A percentile compares a stretch with the other conserved stretches of the same genome.
phyloP scores from a whole-genome alignment of 2,329 filamentous ascomycete genomes.

The Rosellinia necatrix region DNA sequence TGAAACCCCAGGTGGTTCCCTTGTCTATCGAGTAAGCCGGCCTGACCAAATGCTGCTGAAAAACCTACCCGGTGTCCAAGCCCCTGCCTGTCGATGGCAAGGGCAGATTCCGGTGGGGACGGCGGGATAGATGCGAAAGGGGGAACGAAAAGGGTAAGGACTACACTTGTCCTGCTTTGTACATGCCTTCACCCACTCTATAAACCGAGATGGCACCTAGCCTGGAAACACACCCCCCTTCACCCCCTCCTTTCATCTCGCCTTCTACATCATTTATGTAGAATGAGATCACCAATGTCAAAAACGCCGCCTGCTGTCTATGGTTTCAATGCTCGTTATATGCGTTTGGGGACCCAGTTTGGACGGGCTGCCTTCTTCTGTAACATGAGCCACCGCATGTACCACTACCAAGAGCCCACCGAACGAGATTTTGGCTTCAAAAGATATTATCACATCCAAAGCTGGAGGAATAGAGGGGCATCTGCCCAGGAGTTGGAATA shows the following conservation, averaged over 20 bases:
- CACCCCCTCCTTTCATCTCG: background rate
- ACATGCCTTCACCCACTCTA: background rate
- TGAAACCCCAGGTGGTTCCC: background rate
- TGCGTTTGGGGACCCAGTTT: background rate
- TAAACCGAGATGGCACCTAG: background rate
- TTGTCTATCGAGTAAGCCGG: slow-evolving; percentile 10
- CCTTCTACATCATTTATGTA: background rate
- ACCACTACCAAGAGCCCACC: too few relatives aligned
- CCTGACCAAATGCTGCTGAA: background rate
- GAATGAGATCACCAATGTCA: background rate
- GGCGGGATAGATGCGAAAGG: too few relatives aligned
- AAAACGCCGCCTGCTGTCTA: background rate
- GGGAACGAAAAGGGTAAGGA: too few relatives aligned
- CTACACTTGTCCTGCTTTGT: background rate
- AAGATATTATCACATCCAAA: too few relatives aligned
- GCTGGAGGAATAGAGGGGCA: too few relatives aligned
- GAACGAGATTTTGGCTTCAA: too few relatives aligned
- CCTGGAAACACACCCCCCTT: too few relatives aligned
- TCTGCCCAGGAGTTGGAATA: too few relatives aligned
- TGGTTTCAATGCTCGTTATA: background rate
- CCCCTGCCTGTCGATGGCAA: too few relatives aligned
- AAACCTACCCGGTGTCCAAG: too few relatives aligned
- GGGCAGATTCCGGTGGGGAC: background rate
- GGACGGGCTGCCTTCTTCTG: background rate
- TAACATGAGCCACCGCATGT: too few relatives aligned